Evolutionary conservation across 176 grass and related monocot genomes (phyloP), one percentile per base, ranked within the genome.

Genomic region (Canna indica): DNA sequence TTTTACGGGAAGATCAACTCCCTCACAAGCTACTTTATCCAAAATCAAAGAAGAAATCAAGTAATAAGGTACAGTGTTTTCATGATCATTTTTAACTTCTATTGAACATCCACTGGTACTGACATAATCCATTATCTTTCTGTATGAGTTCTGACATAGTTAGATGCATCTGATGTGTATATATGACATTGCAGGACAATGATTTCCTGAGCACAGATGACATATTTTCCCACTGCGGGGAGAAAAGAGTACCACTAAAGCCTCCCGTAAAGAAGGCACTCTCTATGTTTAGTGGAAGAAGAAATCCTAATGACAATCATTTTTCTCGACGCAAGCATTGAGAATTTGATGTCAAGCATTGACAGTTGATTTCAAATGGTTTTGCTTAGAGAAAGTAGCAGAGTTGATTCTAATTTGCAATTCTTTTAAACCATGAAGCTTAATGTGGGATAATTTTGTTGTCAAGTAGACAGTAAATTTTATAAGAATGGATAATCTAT

Each of bases 271-370:
- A 87, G 68, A 94, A 99, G 68, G 86, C 90, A 27, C 80, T 90
- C 17, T 68, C 94, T 0, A 77, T 99, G 81, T 99, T 93, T 47
- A 80, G 94, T 60, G 94, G 94, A 59, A 99, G 84, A 58, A 85
- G 82, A 78, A 99, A 99, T 75, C 94, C 94, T 10, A 93, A 99
- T 38, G 94, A 99, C 72, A 99, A 99, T 48, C 94, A 99, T 78
- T 99, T 93, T 53, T 87, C 86, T 78, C 86, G 89, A 18, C 85
- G 75, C 70, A 93, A 82, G 77, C 73, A 57, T 48, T 99, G 73
- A 69, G 35, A 18, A 42, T 15, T 18, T 29, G 10, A 26, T 25
- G 18, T 42, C 11, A 7, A 14, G 15, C 58, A 31, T 29, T 18
- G n/a, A 5, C 15, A 24, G 50, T 20, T 54, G 20, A 44, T 11